Evolutionary conservation across 2,329 filamentous ascomycete genomes (phyloP).

Genomic region (Calonectria hawksworthii): DNA sequence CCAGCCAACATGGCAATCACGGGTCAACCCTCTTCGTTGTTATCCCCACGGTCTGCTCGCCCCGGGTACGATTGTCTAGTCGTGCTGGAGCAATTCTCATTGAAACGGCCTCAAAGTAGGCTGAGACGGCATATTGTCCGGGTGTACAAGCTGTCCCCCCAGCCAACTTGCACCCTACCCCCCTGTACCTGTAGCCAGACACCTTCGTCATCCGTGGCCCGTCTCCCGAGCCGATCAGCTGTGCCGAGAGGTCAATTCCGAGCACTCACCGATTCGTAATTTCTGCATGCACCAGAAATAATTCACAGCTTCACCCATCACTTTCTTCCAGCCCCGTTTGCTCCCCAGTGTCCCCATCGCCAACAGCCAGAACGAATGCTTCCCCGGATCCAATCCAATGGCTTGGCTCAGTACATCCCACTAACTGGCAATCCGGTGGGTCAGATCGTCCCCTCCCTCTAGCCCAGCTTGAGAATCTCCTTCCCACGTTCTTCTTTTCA

Average conservation of each 20-base stretch:
- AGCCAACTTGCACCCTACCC: not conserved
- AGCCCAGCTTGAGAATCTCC: conserved; percentile 4
- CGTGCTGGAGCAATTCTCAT: not conserved
- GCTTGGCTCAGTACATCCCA: not conserved
- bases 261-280: not conserved
- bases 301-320: not conserved
- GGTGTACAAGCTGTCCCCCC: not conserved
- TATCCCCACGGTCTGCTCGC: not conserved
- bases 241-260: conserved; percentile 13
- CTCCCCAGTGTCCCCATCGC: not conserved
- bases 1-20: not conserved
- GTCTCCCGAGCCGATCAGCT: conserved; percentile 15
- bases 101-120: not conserved
- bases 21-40: not conserved
- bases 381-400: not conserved
- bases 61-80: not conserved
- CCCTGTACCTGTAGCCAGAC: not conserved
- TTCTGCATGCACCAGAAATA: not conserved
- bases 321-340: not conserved
- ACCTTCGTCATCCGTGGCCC: conserved; percentile 10
- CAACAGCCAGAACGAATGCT: not conserved
- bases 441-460: not conserved
- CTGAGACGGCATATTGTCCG: not conserved
- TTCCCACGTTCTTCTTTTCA: not conserved
- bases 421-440: not conserved